Percentiles rank a stretch among this genome's conserved stretches.
Evolutionary conservation across 495 filamentous ascomycete genomes (phyloP).

Genomic region (Neurospora tetraspora): DNA sequence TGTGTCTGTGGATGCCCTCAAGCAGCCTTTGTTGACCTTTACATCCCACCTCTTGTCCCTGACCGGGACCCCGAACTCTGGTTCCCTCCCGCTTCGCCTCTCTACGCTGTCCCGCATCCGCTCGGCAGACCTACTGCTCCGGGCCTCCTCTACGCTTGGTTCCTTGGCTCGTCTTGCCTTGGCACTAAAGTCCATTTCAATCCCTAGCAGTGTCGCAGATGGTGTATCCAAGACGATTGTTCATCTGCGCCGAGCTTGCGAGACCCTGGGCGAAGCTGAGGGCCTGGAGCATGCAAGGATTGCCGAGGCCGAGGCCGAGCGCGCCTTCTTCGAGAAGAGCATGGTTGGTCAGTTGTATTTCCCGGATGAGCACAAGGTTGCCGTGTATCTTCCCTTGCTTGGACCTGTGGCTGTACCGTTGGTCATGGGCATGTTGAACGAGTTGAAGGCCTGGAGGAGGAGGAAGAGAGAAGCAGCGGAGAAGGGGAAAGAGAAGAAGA

Average conservation of each 20-base stretch:
- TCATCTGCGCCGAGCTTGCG: slow-evolving; percentile 68
- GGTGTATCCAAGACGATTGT: slow-evolving; percentile 71
- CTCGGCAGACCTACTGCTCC: slow-evolving; percentile 76
- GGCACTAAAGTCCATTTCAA: slow-evolving; percentile 81
- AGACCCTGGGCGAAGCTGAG: slow-evolving; percentile 50
- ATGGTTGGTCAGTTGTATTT: slow-evolving; percentile 98
- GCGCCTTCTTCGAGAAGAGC: slow-evolving; percentile 95
- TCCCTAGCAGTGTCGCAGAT: slow-evolving; percentile 74
- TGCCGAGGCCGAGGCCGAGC: slow-evolving; percentile 82
- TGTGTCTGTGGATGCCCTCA: slow-evolving; percentile 44
- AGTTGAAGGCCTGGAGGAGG: slow-evolving; percentile 51
- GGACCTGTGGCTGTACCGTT: slow-evolving; percentile 90
- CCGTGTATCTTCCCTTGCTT: slow-evolving; percentile 84
- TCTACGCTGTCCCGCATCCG: slow-evolving; percentile 75
- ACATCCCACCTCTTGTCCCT: slow-evolving; percentile 86
- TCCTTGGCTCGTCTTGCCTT: slow-evolving; percentile 77
- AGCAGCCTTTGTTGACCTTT: slow-evolving; percentile 76
- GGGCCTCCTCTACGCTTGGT: slow-evolving; percentile 88
- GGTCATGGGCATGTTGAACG: slow-evolving; percentile 71
- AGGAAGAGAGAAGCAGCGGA: slow-evolving; percentile 27
- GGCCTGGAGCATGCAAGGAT: slow-evolving; percentile 67
- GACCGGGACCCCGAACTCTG: slow-evolving; percentile 74
- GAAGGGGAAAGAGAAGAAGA: slow-evolving; percentile 21
- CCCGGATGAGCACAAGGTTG: slow-evolving; percentile 98
- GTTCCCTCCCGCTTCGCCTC: slow-evolving; percentile 70